Evolutionary conservation across 495 filamentous ascomycete genomes (phyloP), one percentile per base, ranked within the genome.

Genomic region (Penicillium lividum): DNA sequence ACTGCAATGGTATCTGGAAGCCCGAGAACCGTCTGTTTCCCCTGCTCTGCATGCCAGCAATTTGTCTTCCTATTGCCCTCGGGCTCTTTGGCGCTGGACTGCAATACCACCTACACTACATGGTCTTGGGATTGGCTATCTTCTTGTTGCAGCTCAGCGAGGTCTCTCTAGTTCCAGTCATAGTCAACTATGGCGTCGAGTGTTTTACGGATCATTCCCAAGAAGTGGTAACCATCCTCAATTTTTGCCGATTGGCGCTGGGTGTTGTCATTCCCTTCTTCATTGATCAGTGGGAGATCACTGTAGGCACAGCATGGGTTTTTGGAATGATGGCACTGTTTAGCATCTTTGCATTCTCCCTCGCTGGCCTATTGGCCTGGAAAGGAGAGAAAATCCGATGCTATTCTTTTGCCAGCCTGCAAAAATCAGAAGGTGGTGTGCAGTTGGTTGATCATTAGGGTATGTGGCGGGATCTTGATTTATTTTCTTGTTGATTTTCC

Each of bases 321-420:
- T 46, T 46, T 46, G 43, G 43, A 5, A 46, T 46, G 43, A 46
- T 46, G 43, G 43, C 43, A 11, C 25, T 46, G 7, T 46, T 46
- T 7, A 25, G 18, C 25, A 10, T 46, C 15, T 27, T 46, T 46
- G 43, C 43, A 27, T 46, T 46, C 15, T 46, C 18, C 25, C 25
- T 46, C 7, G 43, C 25, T 7, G 43, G 16, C 5, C 18, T 46
- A 4, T 11, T 46, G 18, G 25, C 25, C 18, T 46, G 16, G 18
- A 25, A 46, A 7, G 43, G 43, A 10, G 18, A 46, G 3, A 25
- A 8, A 7, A 18, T 46, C 15, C 43, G 43, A 0, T 1, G 25
- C 18, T 25, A 25, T 9, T 27, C 18, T 3, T 46, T 46, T 46
- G n/a, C 7, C 3, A 46, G 7, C 27, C 25, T 46, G 7, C 25